Conservation (phyloP, 73 alveolate species). For the Paramecium caudatum region DNA sequence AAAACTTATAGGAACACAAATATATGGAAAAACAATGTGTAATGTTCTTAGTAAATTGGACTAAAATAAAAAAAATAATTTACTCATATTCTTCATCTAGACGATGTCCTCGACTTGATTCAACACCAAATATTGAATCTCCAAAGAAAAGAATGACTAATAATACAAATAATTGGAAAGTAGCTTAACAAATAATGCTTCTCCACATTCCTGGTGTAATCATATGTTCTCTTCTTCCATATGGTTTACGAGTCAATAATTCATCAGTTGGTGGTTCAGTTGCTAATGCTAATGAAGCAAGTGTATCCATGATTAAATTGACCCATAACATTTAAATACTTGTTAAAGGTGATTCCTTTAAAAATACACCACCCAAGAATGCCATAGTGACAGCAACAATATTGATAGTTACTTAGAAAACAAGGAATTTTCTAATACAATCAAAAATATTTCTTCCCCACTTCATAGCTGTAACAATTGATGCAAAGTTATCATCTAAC, state of each 20-base stretch:
- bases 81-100: conserved; percentile 59
- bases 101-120: conserved; percentile 82
- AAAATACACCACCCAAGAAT: conserved; percentile 89
- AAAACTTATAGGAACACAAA: conserved; percentile 94
- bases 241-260: conserved; percentile 86
- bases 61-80: not conserved
- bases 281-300: conserved; percentile 94
- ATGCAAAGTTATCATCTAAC: conserved; percentile 91
- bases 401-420: conserved; percentile 92
- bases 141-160: conserved; percentile 84
- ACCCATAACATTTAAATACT: conserved; percentile 95
- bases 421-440: conserved; percentile 93
- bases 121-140: conserved; percentile 82
- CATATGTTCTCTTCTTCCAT: conserved; percentile 84
- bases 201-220: conserved; percentile 90
- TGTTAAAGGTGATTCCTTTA: conserved; percentile 91
- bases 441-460: conserved; percentile 96
- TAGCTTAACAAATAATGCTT: conserved; percentile 86
- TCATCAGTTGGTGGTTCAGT: conserved; percentile 92
- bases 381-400: conserved; percentile 91
- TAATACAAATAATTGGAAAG: conserved; percentile 84
- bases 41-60: conserved; percentile 83
- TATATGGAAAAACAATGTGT: conserved; percentile 89
- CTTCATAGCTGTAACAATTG: conserved; percentile 90
- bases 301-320: conserved; percentile 92